Evolutionary conservation across 2,329 filamentous ascomycete species (phyloP), one percentile per base, ranked within the genome.

Genomic region (Ophiognomonia clavigignenti-juglandacearum): DNA sequence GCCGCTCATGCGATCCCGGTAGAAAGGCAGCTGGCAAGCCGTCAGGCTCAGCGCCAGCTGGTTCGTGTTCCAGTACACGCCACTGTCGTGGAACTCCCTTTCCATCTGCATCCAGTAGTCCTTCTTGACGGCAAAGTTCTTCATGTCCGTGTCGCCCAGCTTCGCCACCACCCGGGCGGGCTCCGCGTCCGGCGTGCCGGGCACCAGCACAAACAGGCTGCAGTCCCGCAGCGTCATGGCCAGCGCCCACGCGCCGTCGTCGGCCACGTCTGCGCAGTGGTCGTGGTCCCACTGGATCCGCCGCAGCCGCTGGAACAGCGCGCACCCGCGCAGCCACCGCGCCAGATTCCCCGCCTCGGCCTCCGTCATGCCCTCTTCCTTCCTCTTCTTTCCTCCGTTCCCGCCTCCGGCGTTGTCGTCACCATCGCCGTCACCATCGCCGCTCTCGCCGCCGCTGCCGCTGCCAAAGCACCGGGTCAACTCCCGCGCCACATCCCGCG

Each of bases 191-290:
- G 54, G 56, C 36, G 64, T 59, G 16, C 55, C 51, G 7, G 64
- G 64, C 47, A 89, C 74, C 57, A 80, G 78, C 34, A 88, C 69
- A 59, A 85, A 90, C 56, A 87, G 77, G 4, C 85, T 88, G 62
- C 87, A 90, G 68, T 93, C 88, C 41, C 88, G 73, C 54, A 93
- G 63, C 4, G 88, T 91, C 87, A 92, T 92, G 47, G 86, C 85
- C 6, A 87, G 70, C 11, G 78, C 74, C 51, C 86, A 82, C 23
- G 75, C 68, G 10, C 66, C 60, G 29, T 74, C 64, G 3, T 62
- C 59, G 50, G 47, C 71, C 64, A 76, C 71, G 0, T 70, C 68
- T 0, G 14, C 18, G 4, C 56, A 61, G 2, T 64, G 59, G 53
- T 79, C 76, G 19, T 72, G 59, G 14, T 53, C 61, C 6, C 63